Conservation (phyloP, 306 rosid genomes). For the Vigna hirtella region DNA sequence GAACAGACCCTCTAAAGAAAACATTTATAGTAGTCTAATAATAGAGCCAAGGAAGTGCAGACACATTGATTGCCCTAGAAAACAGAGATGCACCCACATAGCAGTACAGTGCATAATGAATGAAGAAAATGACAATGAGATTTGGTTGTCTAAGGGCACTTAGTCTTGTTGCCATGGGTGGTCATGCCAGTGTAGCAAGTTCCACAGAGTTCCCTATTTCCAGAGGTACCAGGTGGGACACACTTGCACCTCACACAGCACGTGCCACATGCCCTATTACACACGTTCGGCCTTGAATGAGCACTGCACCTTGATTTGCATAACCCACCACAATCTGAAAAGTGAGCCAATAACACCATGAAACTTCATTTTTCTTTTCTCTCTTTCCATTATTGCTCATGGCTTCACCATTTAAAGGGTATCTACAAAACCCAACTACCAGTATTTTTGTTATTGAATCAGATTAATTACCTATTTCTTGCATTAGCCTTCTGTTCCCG, state of each 20-base stretch:
- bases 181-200: constrained; percentile 73
- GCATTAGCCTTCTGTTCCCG: constrained; percentile 62
- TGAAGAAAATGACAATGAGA: neutral
- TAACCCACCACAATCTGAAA: constrained; percentile 62
- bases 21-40: neutral
- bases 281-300: constrained; percentile 61
- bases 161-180: constrained; percentile 65
- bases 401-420: neutral
- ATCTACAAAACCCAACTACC: neutral
- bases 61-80: neutral
- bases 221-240: constrained; percentile 77
- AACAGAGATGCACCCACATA: neutral
- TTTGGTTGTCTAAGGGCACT: constrained; percentile 54
- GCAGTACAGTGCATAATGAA: neutral
- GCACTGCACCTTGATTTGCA: constrained; percentile 58
- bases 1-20: constrained; percentile 6
- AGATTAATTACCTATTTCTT: constrained; percentile 45
- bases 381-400: neutral
- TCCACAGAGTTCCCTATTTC: constrained; percentile 76
- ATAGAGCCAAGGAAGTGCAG: neutral
- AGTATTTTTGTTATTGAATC: neutral
- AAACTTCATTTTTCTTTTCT: neutral
- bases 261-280: constrained; percentile 70
- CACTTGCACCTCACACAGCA: constrained; percentile 75
- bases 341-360: neutral